Conservation (phyloP, 2,329 filamentous ascomycete genomes). For the Westerdykella sp. region DNA sequence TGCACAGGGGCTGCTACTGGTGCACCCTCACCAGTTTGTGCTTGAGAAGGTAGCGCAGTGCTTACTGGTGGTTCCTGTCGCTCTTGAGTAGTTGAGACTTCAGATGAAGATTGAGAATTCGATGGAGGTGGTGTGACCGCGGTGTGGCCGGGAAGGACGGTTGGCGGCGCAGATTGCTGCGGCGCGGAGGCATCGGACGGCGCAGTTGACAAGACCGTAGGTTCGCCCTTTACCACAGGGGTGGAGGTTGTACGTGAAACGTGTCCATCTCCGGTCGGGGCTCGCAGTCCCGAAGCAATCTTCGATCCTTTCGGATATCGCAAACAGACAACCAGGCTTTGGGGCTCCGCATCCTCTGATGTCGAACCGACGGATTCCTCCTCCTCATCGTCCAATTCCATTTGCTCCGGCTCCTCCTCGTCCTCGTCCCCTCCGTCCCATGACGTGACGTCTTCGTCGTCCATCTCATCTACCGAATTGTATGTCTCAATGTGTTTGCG, state of each 20-base stretch:
- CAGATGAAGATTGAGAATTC: too few species aligned
- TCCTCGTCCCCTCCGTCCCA: constrained; percentile 72
- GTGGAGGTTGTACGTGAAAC: not conserved
- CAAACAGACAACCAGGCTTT: constrained; percentile 71
- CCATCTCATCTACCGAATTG: constrained; percentile 57
- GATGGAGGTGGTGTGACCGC: too few species aligned
- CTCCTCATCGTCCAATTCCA: constrained; percentile 55
- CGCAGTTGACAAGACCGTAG: too few species aligned
- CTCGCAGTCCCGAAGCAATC: not conserved
- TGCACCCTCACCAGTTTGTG: too few species aligned
- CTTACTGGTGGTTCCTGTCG: too few species aligned
- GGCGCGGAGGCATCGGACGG: too few species aligned
- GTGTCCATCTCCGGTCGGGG: not conserved
- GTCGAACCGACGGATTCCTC: constrained; percentile 40
- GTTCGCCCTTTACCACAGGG: too few species aligned
- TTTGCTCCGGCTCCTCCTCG: constrained; percentile 63
- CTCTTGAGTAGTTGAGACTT: too few species aligned
- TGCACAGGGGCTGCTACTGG: too few species aligned
- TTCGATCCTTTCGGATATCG: constrained; percentile 20
- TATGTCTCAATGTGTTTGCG: constrained; percentile 47
- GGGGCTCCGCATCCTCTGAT: constrained; percentile 39
- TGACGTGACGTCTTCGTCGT: constrained; percentile 54
- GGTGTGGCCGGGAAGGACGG: too few species aligned
- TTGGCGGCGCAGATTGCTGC: not conserved
- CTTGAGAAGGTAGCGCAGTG: too few species aligned